A percentile compares a stretch with the other conserved stretches of the same genome.
phyloP scores from a whole-genome alignment of 352 stramenopile species.

The Thalassiosira livingstoniorum region DNA sequence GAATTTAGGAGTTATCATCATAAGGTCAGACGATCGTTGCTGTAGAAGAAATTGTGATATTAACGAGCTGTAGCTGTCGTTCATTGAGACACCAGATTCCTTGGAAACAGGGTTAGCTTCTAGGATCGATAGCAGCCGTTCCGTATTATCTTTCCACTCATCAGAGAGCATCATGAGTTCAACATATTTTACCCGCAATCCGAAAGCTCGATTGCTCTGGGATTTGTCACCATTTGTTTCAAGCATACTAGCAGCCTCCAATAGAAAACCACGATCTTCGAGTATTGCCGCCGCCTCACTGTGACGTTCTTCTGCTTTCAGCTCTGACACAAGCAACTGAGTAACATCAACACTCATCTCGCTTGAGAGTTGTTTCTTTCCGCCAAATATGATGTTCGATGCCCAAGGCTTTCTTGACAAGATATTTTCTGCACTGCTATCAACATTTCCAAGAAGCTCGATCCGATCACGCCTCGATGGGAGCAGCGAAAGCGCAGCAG shows the following conservation, averaged over 20 bases:
- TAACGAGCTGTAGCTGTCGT: not conserved
- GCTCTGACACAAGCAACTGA: constrained; percentile 38
- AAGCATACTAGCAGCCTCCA: constrained; percentile 40
- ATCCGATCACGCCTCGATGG: constrained; percentile 23
- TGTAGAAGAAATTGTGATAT: not conserved
- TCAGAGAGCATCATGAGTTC: constrained; percentile 35
- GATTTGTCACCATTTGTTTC: not conserved
- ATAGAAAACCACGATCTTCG: constrained; percentile 36
- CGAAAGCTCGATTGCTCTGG: not conserved
- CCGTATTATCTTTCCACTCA: constrained; percentile 14
- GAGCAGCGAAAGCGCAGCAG: constrained; percentile 24
- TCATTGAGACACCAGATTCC: not conserved
- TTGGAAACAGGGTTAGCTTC: not conserved
- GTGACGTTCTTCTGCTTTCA: constrained; percentile 13
- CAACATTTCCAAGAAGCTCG: constrained; percentile 22
- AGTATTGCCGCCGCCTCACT: constrained; percentile 18
- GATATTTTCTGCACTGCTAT: constrained; percentile 14
- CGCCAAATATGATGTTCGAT: constrained; percentile 15
- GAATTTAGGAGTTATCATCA: not conserved
- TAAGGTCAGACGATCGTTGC: not conserved
- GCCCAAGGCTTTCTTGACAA: constrained; percentile 34
- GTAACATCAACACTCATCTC: constrained; percentile 30
- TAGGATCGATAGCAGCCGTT: constrained; percentile 19
- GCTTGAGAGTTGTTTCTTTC: constrained; percentile 1
- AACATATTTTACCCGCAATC: constrained; percentile 23